Evolutionary conservation across 352 stramenopile species (phyloP).

Genomic region (Phytophthora sp.): DNA sequence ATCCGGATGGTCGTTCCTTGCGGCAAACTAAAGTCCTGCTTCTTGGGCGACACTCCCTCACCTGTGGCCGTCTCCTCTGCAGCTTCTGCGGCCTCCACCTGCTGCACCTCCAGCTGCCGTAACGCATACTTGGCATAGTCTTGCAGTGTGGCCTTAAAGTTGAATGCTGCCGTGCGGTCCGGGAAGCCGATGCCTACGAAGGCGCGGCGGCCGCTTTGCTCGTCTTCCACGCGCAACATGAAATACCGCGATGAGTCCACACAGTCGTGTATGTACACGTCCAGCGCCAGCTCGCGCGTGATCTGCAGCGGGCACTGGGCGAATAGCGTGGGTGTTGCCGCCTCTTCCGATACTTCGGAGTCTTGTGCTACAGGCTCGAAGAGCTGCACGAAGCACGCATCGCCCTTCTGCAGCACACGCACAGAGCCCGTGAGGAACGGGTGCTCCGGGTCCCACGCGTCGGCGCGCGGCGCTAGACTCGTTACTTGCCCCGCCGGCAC

Average conservation of each 20-base stretch:
- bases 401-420: constrained; percentile 72
- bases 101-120: constrained; percentile 58
- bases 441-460: constrained; percentile 84
- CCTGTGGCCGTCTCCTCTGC: constrained; percentile 6
- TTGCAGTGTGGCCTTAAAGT: constrained; percentile 87
- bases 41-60: constrained; percentile 35
- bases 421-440: constrained; percentile 80
- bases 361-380: constrained; percentile 60
- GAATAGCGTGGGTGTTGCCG: constrained; percentile 56
- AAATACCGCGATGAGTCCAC: constrained; percentile 91
- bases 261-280: constrained; percentile 86
- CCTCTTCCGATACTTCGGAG: constrained; percentile 1
- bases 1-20: constrained; percentile 80
- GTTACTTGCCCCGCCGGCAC: constrained; percentile 71
- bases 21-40: constrained; percentile 65
- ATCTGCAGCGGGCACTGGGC: constrained; percentile 83
- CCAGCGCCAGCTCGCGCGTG: constrained; percentile 59
- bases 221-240: constrained; percentile 86
- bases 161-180: constrained; percentile 77
- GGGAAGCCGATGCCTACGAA: constrained; percentile 86
- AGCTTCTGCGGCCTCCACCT: constrained; percentile 23
- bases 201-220: constrained; percentile 67
- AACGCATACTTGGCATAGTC: constrained; percentile 85
- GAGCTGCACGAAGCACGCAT: constrained; percentile 76
- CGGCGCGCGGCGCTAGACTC: constrained; percentile 75